Conservation (phyloP, 1,139 yeast genomes). For the Candida frijolesensis region DNA sequence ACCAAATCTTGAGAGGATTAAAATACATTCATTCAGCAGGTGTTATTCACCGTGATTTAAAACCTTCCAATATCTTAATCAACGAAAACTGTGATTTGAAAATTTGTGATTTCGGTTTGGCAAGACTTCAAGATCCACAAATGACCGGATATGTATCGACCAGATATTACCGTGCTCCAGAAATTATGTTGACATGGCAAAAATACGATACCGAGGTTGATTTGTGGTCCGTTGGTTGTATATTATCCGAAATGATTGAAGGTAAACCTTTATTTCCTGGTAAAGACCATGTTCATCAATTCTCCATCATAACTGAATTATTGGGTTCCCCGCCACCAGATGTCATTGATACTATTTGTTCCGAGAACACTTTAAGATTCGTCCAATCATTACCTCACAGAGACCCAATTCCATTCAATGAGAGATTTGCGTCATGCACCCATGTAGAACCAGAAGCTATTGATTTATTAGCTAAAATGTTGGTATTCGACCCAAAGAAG, state of each 20-base stretch:
- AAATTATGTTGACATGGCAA: constrained; percentile 99
- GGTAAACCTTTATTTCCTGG: constrained; percentile 99
- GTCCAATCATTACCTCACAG: constrained; percentile 92
- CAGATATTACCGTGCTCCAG: constrained; percentile 97
- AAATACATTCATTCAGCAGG: constrained; percentile 97
- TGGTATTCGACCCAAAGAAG: constrained; percentile 91
- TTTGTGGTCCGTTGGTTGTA: constrained; percentile 99
- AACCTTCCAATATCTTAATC: constrained; percentile 89
- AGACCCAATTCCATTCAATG: constrained; percentile 85
- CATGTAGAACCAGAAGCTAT: constrained; percentile 92
- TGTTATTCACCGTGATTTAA: constrained; percentile 92
- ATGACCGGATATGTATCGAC: constrained; percentile 99
- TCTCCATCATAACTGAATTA: constrained; percentile 92
- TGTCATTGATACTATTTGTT: constrained; percentile 93
- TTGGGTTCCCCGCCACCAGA: constrained; percentile 96
- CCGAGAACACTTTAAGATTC: constrained; percentile 91
- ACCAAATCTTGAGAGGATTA: constrained; percentile 90
- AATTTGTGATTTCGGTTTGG: constrained; percentile 96
- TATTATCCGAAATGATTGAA: constrained; percentile 97
- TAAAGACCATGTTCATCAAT: constrained; percentile 97
- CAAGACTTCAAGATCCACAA: constrained; percentile 96
- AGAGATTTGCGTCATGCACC: constrained; percentile 65
- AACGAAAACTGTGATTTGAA: constrained; percentile 95
- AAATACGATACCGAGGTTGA: constrained; percentile 98
- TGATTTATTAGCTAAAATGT: constrained; percentile 84